Evolutionary conservation across 179 eudicot species (phyloP).

Genomic region (Pouteria campechiana): DNA sequence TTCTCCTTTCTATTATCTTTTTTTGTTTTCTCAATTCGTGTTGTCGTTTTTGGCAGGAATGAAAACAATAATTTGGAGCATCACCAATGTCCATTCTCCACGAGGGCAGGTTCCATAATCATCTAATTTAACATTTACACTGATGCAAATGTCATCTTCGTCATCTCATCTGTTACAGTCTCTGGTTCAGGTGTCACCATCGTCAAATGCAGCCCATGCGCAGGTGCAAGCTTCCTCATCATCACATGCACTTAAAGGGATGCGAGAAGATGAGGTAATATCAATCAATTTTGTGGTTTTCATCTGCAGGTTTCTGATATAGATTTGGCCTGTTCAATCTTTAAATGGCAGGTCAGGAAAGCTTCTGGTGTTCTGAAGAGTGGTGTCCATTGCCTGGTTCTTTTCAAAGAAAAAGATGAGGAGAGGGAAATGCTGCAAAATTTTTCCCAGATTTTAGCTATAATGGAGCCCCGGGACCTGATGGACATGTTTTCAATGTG

Average conservation of each 20-base stretch:
- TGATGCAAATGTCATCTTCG: neutral
- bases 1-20: too few species aligned
- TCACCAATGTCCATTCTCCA: conserved; percentile 88
- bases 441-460: conserved; percentile 81
- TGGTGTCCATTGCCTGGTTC: conserved; percentile 89
- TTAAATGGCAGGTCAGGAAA: conserved; percentile 59
- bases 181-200: conserved; percentile 48
- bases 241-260: conserved; percentile 72
- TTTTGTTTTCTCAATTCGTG: neutral
- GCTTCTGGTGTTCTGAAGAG: conserved; percentile 95
- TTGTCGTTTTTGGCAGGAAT: conserved; percentile 48
- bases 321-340: neutral
- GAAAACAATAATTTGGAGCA: conserved; percentile 99
- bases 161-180: conserved; percentile 2
- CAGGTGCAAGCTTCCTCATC: conserved; percentile 58
- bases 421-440: conserved; percentile 87
- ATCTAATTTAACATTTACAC: neutral
- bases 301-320: neutral
- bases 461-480: conserved; percentile 94
- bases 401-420: conserved; percentile 91
- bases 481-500: conserved; percentile 98
- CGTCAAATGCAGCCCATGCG: conserved; percentile 67
- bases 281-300: too few species aligned
- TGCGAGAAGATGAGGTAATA: conserved; percentile 95
- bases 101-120: conserved; percentile 57